Evolutionary conservation across 208 protist genomes (phyloP), one percentile per base, ranked within the genome.

Genomic region (Plasmodiophora brassicae): DNA sequence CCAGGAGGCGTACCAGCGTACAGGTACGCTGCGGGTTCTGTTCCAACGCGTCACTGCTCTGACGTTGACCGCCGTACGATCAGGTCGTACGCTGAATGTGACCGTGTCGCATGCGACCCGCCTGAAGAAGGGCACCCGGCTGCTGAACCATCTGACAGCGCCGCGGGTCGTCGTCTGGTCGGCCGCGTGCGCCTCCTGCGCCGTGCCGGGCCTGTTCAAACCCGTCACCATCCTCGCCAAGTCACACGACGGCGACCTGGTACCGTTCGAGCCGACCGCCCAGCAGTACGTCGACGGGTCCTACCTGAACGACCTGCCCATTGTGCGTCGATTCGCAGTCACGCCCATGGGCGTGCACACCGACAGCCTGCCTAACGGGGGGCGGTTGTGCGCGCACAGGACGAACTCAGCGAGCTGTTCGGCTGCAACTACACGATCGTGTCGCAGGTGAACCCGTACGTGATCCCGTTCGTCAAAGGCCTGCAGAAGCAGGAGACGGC

Each of bases 81-180:
- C 65, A 78, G 65, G 65, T 36, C 65, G 65, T 5, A 78, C n/a
- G 10, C n/a, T 78, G 14, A 78, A 78, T 78, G 41, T 78, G 32
- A 78, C 65, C 41, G 65, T 32, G 32, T 44, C 14, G 10, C 65
- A 78, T 78, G 65, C 65, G 41, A 32, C 41, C n/a, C 65, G 65
- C 5, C 41, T 78, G n/a, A 78, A 78, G 41, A 78, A 78, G 65
- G 65, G 65, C 32, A 32, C 84, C 10, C 84, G 84, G 20, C 44
- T 86, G n/a, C 84, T 86, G 1, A 86, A 86, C 44, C 50, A 86
- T 44, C 43, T 86, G 28, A 86, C 84, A 71, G 84, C 84, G 28
- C 84, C 84, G 20, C 5, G 43, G 36, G 84, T 86, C 84, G 84
- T 86, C 14, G 44, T 86, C 25, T 86, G 84, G 84, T 86, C 84